Evolutionary conservation across 2,329 filamentous ascomycete genomes (phyloP).

Genomic region (Neopestalotiopsis sp.): DNA sequence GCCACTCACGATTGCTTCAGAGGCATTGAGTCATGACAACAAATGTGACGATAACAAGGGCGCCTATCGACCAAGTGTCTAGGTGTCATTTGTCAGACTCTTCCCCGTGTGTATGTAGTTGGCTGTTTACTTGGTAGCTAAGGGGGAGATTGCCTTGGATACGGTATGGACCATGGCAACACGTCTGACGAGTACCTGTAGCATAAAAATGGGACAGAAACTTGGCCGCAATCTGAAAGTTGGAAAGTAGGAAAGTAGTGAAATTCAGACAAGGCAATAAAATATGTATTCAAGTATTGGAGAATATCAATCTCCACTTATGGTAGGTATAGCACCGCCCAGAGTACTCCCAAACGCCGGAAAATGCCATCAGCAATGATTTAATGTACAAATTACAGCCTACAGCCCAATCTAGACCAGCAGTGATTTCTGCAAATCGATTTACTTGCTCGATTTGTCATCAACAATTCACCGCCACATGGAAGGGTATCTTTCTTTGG

Average conservation of each 20-base stretch:
- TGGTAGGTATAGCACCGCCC: neutral
- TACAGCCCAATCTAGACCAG: neutral
- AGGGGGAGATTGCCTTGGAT: neutral
- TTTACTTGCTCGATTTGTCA: neutral
- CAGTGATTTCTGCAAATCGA: neutral
- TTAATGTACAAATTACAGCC: neutral
- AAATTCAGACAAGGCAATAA: neutral
- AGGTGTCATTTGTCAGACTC: neutral
- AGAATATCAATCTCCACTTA: neutral
- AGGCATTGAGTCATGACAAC: neutral
- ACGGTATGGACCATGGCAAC: neutral
- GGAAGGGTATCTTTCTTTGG: conserved; percentile 40
- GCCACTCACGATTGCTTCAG: neutral
- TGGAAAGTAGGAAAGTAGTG: neutral
- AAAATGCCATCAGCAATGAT: neutral
- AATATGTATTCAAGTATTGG: neutral
- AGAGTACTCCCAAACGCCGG: neutral
- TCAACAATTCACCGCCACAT: conserved; percentile 34
- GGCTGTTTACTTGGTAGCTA: neutral
- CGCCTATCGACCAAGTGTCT: neutral
- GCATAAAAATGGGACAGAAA: too few relatives aligned
- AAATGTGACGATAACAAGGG: neutral
- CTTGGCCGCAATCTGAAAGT: neutral
- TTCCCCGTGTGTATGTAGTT: neutral
- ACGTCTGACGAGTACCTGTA: too few relatives aligned